Evolutionary conservation across 305 asterid species (phyloP).

Genomic region (Withania somnifera): DNA sequence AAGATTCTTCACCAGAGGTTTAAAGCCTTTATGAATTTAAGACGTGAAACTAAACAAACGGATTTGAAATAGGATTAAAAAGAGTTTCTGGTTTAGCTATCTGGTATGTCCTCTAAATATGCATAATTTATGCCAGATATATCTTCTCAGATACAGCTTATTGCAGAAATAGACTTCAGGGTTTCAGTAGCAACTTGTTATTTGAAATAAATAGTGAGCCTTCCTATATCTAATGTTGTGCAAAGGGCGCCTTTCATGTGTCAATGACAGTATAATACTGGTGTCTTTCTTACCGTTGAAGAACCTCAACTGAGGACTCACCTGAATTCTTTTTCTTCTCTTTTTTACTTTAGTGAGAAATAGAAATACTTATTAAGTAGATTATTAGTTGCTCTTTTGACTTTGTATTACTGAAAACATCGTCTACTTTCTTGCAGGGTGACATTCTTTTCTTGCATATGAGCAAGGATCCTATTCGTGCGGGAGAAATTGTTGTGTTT

Average conservation of each 20-base stretch:
- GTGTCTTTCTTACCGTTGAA: background rate
- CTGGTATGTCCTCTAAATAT: background rate
- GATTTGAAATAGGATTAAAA: background rate
- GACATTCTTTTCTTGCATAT: slow-evolving; percentile 92
- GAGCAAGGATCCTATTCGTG: slow-evolving; percentile 88
- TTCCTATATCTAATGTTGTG: background rate
- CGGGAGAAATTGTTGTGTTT: slow-evolving; percentile 96
- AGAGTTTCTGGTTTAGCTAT: background rate
- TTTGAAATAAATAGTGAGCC: background rate
- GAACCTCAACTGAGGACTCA: background rate
- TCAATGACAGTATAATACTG: background rate
- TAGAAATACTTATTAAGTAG: background rate
- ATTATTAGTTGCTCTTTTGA: background rate
- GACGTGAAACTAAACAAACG: background rate
- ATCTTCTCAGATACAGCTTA: background rate
- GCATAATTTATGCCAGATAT: background rate
- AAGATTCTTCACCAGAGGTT: background rate
- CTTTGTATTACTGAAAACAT: background rate
- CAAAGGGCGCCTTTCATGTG: background rate
- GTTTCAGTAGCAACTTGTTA: background rate
- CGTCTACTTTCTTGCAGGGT: slow-evolving; percentile 51
- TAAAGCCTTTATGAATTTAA: background rate
- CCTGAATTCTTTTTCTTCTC: background rate
- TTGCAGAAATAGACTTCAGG: background rate
- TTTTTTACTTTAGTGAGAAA: background rate